Base-by-base conservation (phyloP, 2,329 filamentous ascomycete genomes). In the Apiospora aurea region DNA sequence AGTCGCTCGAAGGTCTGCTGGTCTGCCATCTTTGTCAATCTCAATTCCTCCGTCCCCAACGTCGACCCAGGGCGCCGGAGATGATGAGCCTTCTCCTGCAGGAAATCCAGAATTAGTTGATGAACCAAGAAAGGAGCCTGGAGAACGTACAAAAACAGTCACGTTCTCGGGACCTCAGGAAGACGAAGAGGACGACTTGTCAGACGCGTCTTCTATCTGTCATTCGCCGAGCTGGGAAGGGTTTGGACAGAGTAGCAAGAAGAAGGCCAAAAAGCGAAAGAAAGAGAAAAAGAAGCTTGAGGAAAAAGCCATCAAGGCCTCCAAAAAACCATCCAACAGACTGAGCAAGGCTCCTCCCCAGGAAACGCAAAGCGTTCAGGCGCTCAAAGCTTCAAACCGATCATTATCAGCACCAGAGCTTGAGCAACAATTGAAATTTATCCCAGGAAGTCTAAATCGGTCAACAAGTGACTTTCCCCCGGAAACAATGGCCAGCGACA, bases 191-290 rank as follows among this genome's bases (percentile, higher is more conserved):
- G 78, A 80, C 38, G 72, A 76, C n/a, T 78, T 80, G 73, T 85
- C 83, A 3, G 85, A 85, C 68, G 80, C 84, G 67, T 86, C 84
- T 4, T 87, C 85, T 0, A 88, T 90, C 70, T 91, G 89, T 73
- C 87, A 90, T 71, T 91, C 89, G 1, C 89, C 89, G 1, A 90
- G 86, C 71, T 91, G 89, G 89, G 88, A 90, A 74, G 85, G 87
- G 29, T 88, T 88, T 75, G 84, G 84, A 2, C 84, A 85, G 26
- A 86, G 83, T 74, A 89, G 87, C 75, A 87, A 85, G 76, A 87
- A 88, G 74, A 88, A 86, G 74, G 70, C 75, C 34, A 79, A 79
- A 77, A 88, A 86, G 76, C 80, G 81, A 18, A 78, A 78, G 16
- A 80, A 82, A 70, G 81, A 82, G 73, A 78, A 79, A 71, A 85